Evolutionary conservation across 176 grass and related monocot species (phyloP), one percentile per base, ranked within the genome.

Genomic region (Ananas comosus): DNA sequence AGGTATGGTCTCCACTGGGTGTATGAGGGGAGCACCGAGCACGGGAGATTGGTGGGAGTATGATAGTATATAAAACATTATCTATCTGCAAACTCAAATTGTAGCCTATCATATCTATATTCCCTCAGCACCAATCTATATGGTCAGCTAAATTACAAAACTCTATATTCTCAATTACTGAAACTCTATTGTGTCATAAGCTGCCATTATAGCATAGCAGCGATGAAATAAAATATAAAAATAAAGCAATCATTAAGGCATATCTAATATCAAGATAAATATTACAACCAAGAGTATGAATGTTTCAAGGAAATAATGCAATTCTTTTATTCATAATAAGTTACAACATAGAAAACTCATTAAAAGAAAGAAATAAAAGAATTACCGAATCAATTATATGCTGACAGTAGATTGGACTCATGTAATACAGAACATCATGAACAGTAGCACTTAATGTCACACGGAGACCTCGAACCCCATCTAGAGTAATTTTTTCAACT

Each of bases 391-490:
- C 82, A 27, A 97, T 97, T 71, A 97, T 97, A 67, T 92, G 79
- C 65, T 97, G 93, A 80, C 89, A 97, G 66, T 97, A 97, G 67
- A 97, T 92, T 76, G 93, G 93, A 63, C 93, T 97, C 89, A 97
- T 97, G 66, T 97, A 97, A 85, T 97, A 92, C 64, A 97, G 79
- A 83, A 97, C 93, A 80, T 97, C 93, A 75, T 97, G 93, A 77
- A 97, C 93, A 13, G 93, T 97, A 54, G 89, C 89, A 63, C 93
- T 82, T 75, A 92, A 76, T 9, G 93, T 80, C 17, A 92, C 82
- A 47, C 93, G 86, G 50, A 97, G 81, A 78, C 93, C 93, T 80
- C 87, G 83, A 70, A 97, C 93, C 47, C 93, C 93, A 85, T 97
- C 86, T 74, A 97, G 76, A 70, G 93, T 97, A 52, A 97, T 81